Conservation (phyloP, 75 land plant genomes). For the Cryptomeria japonica region DNA sequence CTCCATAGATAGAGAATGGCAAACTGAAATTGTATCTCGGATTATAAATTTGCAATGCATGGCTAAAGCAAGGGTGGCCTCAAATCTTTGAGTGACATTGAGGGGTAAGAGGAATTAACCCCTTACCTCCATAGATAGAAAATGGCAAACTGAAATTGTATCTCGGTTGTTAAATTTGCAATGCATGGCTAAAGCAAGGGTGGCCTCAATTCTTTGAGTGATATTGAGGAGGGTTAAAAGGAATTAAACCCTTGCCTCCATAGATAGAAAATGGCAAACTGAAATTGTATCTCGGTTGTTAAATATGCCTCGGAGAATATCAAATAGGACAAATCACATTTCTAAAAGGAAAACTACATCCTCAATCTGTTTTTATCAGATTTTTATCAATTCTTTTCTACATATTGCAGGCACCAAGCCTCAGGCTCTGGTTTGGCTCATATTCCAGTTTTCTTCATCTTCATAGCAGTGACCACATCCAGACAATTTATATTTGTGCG, state of each 20-base stretch:
- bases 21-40: neutral
- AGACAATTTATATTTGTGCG: neutral
- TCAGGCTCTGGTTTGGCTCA: neutral
- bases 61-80: neutral
- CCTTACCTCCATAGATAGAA: neutral
- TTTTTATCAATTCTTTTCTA: neutral
- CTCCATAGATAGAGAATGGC: neutral
- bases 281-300: neutral
- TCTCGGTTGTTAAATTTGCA: neutral
- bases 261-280: neutral
- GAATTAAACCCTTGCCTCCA: neutral
- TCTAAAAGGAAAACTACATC: neutral
- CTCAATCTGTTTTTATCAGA: neutral
- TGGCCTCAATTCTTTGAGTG: neutral
- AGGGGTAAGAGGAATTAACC: neutral
- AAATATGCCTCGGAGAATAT: neutral
- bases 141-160: neutral
- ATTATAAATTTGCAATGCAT: no score
- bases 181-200: no score
- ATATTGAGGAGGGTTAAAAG: neutral
- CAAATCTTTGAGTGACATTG: neutral
- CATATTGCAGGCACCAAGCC: neutral
- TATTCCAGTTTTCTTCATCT: neutral
- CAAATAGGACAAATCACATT: neutral
- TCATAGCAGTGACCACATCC: neutral